Evolutionary conservation across 495 filamentous ascomycete genomes (phyloP).

Genomic region (Aspergillus bertholletiae): DNA sequence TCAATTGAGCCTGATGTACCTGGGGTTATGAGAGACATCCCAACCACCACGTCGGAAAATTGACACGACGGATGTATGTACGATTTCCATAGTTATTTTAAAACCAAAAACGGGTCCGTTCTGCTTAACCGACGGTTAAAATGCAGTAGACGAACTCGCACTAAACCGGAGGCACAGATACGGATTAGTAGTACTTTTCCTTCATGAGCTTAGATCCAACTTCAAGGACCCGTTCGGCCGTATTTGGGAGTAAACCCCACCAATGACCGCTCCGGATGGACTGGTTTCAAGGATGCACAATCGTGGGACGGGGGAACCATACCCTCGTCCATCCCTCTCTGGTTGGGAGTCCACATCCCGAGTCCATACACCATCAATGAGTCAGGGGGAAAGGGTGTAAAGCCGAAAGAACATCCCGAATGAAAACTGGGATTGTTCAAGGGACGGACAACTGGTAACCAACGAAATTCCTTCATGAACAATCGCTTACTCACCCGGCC

Average conservation of each 20-base stretch:
- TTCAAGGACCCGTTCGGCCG: background rate
- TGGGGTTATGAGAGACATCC: background rate
- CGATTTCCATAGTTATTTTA: too few species aligned
- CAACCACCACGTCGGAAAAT: background rate
- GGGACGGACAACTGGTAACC: too few species aligned
- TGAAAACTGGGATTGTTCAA: too few species aligned
- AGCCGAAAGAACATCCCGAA: too few species aligned
- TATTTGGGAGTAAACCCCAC: background rate
- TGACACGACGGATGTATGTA: too few species aligned
- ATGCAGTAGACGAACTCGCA: background rate
- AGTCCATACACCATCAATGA: background rate
- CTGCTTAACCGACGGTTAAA: constrained; percentile 1
- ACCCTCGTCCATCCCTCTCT: too few species aligned
- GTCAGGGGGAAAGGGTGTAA: too few species aligned
- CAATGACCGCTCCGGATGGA: constrained; percentile 3
- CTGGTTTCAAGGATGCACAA: too few species aligned
- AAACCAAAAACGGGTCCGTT: background rate
- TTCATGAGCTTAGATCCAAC: background rate
- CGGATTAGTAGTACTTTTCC: background rate
- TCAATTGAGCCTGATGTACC: background rate
- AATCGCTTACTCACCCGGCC: too few species aligned
- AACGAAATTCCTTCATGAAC: too few species aligned
- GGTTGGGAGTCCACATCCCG: too few species aligned
- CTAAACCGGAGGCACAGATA: background rate
- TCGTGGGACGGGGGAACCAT: too few species aligned